phyloP scores from a whole-genome alignment of 1,284 basidiomycete genomes.

The Trichosporon asahii region DNA sequence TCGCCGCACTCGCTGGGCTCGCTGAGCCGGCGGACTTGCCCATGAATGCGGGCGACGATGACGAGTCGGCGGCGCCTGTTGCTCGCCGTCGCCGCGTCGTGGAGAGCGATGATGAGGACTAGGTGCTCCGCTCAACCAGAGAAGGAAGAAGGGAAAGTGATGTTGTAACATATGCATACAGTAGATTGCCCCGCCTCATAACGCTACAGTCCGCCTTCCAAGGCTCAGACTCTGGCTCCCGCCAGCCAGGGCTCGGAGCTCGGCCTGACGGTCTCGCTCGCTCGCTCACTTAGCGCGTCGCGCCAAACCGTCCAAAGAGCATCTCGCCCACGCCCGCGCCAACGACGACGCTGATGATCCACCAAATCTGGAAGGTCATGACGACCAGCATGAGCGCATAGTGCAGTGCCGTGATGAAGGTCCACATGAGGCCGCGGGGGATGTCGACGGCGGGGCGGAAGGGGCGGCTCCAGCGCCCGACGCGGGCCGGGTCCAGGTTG shows the following conservation, averaged over 20 bases:
- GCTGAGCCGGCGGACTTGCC: background rate
- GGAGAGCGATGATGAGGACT: background rate
- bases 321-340: constrained; percentile 43
- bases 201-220: background rate
- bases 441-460: constrained; percentile 37
- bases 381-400: constrained; percentile 45
- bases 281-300: background rate
- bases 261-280: too few relatives aligned
- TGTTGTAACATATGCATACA: constrained; percentile 25
- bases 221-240: background rate
- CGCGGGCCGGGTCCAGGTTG: constrained; percentile 25
- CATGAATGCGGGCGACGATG: background rate
- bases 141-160: too few relatives aligned
- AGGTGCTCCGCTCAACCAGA: too few relatives aligned
- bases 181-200: background rate
- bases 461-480: constrained; percentile 33
- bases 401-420: constrained; percentile 36
- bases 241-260: background rate
- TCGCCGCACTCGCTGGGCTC: too few relatives aligned
- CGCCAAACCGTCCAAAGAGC: constrained; percentile 41
- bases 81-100: background rate
- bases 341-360: constrained; percentile 42
- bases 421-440: constrained; percentile 36
- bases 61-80: background rate
- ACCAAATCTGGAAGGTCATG: constrained; percentile 52